Evolutionary conservation across 805 yeast genomes (phyloP), one percentile per base, ranked within the genome.

Genomic region (Priceomyces castillae): DNA sequence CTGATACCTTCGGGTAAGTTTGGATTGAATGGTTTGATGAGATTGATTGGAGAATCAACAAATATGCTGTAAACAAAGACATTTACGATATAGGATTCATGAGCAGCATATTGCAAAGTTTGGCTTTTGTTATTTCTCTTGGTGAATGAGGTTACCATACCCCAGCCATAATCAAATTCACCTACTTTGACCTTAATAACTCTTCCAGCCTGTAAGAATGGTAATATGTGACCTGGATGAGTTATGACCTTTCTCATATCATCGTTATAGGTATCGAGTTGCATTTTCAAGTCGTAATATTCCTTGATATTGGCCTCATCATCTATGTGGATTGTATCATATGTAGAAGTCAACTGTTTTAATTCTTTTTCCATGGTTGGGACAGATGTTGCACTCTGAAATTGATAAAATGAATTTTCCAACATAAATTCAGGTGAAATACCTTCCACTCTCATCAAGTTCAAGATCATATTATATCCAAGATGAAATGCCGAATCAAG

Each of bases 361-460:
- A 86, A 67, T 50, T 86, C 76, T 44, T 72, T 73, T 56, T 90
- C 96, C 71, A 94, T 72, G 14, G 76, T 70, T 1, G 99, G 99
- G 11, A 95, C 95, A 18, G 95, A 80, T 12, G 92, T 80, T 7
- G 92, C 88, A 60, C 87, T 92, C 63, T 94, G 99, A 62, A 90
- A 95, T 65, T 94, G 99, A 69, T 72, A 94, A 59, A 94, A 94
- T 2, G 99, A 92, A 54, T 85, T 79, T 61, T 90, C 96, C 51
- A 94, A 75, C 97, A 94, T 90, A 51, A 86, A 94, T 62, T 94
- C 99, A 0, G 99, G 98, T 1, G 98, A 90, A 43, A 94, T 88
- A 46, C 99, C 99, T 67, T 94, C 99, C 12, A 94, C 99, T 60
- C 99, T 81, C 85, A 94, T 81, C 63, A 94, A 74, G 63, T 94